phyloP scores from a whole-genome alignment of 2,329 filamentous ascomycete species.

The Colletotrichum paranaense region DNA sequence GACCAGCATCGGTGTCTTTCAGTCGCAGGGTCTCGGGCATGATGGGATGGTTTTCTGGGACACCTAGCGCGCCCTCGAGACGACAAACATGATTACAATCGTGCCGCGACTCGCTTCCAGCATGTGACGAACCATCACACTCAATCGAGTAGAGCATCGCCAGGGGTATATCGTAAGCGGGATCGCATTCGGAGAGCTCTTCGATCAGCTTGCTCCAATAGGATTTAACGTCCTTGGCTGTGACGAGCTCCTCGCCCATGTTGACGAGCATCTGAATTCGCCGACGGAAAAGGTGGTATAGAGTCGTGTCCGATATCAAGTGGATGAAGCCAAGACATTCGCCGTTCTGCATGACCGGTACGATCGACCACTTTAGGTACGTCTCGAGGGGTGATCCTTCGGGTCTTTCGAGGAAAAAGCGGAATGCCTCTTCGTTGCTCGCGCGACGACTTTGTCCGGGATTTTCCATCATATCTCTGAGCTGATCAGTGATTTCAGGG shows the following conservation, averaged over 20 bases:
- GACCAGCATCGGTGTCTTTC: conserved; percentile 48
- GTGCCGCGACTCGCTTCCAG: conserved; percentile 40
- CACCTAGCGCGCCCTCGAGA: conserved; percentile 58
- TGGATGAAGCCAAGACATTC: conserved; percentile 59
- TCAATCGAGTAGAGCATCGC: conserved; percentile 63
- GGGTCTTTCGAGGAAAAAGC: conserved; percentile 56
- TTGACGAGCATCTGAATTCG: conserved; percentile 61
- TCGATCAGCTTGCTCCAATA: conserved; percentile 60
- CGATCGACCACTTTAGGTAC: conserved; percentile 60
- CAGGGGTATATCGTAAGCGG: conserved; percentile 61
- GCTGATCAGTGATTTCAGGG: conserved; percentile 65
- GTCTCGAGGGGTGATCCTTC: conserved; percentile 58
- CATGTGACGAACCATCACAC: conserved; percentile 46
- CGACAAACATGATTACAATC: conserved; percentile 50
- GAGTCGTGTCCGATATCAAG: conserved; percentile 59
- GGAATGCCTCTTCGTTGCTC: conserved; percentile 55
- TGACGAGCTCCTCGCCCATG: conserved; percentile 57
- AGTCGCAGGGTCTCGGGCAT: conserved; percentile 52
- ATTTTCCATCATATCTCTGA: conserved; percentile 52
- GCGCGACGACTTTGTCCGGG: conserved; percentile 44
- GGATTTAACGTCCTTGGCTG: conserved; percentile 56
- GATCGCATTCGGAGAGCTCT: conserved; percentile 54
- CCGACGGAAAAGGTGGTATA: conserved; percentile 59
- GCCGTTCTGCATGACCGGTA: conserved; percentile 56
- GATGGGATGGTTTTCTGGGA: conserved; percentile 55